A percentile compares a stretch with the other conserved stretches of the same genome.
Conservation (phyloP, 495 filamentous ascomycete genomes). For the Astrothelium macrocarpum region DNA sequence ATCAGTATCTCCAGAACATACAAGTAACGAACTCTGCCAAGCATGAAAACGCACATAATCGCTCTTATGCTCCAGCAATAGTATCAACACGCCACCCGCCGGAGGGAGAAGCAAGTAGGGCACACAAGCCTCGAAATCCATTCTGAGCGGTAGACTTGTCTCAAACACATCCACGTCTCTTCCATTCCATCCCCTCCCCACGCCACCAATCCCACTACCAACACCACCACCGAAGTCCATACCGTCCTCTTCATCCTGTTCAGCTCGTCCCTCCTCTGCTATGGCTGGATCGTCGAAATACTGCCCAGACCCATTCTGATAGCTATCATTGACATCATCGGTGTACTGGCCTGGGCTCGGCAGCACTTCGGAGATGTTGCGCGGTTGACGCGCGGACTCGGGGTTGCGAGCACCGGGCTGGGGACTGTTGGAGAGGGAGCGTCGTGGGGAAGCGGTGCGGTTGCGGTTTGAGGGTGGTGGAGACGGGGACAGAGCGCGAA, state of each 20-base stretch:
- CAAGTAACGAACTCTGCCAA: conserved; percentile 80
- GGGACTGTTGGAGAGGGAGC: conserved; percentile 29
- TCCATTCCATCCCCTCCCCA: conserved; percentile 9
- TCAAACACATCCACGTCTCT: conserved; percentile 52
- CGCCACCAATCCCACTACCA: conserved; percentile 16
- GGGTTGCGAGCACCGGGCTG: conserved; percentile 12
- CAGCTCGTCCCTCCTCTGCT: conserved; percentile 19
- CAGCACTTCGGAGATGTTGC: conserved; percentile 12
- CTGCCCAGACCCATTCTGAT: conserved; percentile 11
- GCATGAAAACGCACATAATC: conserved; percentile 97
- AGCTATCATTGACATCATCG: conserved; percentile 14
- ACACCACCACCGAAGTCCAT: conserved; percentile 21
- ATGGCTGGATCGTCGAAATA: conserved; percentile 1
- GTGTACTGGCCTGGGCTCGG: conserved; percentile 21
- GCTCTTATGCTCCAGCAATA: conserved; percentile 85
- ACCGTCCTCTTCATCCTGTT: conserved; percentile 27
- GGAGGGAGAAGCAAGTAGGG: conserved; percentile 85
- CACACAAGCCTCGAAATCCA: conserved; percentile 77
- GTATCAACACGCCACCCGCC: conserved; percentile 70
- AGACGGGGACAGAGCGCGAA: conserved; percentile 60
- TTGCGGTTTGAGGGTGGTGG: conserved; percentile 45
- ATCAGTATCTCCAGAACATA: neutral
- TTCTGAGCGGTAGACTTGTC: conserved; percentile 56
- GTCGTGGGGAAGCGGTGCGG: conserved; percentile 30
- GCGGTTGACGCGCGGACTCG: conserved; percentile 16